phyloP scores from a whole-genome alignment of 306 rosid genomes.

The Nissolia schottii region DNA sequence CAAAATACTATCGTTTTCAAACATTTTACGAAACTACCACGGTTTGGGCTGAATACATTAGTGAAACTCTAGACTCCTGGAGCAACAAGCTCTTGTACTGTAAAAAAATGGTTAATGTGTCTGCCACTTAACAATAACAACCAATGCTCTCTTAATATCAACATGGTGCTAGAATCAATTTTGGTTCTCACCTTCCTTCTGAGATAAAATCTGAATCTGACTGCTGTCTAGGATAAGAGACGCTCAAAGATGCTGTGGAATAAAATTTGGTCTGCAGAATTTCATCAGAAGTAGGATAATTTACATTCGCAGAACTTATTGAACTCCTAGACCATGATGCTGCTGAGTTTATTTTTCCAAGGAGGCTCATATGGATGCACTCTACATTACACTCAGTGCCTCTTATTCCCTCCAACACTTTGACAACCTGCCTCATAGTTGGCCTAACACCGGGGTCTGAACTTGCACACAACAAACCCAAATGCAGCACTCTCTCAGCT shows the following conservation, averaged over 20 bases:
- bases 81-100: not conserved
- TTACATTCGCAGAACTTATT: slow-evolving; percentile 7
- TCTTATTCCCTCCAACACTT: slow-evolving; percentile 41
- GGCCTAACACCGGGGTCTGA: slow-evolving; percentile 52
- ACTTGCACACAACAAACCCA: slow-evolving; percentile 52
- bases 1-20: too few relatives aligned
- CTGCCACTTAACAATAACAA: not conserved
- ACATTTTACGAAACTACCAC: too few relatives aligned
- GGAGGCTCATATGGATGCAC: slow-evolving; percentile 26
- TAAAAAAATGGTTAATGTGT: slow-evolving; percentile 9
- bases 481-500: slow-evolving; percentile 36
- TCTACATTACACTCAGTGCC: slow-evolving; percentile 25
- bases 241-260: slow-evolving; percentile 31
- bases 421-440: slow-evolving; percentile 59
- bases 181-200: slow-evolving; percentile 39
- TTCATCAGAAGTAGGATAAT: slow-evolving; percentile 51
- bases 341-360: slow-evolving; percentile 37
- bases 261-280: slow-evolving; percentile 30
- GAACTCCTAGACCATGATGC: slow-evolving; percentile 34
- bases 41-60: not conserved
- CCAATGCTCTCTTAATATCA: not conserved
- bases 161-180: not conserved
- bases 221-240: slow-evolving; percentile 16
- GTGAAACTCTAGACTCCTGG: not conserved
- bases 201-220: slow-evolving; percentile 17